Conservation (phyloP, 352 stramenopile species). For the Lagenidium giganteum region DNA sequence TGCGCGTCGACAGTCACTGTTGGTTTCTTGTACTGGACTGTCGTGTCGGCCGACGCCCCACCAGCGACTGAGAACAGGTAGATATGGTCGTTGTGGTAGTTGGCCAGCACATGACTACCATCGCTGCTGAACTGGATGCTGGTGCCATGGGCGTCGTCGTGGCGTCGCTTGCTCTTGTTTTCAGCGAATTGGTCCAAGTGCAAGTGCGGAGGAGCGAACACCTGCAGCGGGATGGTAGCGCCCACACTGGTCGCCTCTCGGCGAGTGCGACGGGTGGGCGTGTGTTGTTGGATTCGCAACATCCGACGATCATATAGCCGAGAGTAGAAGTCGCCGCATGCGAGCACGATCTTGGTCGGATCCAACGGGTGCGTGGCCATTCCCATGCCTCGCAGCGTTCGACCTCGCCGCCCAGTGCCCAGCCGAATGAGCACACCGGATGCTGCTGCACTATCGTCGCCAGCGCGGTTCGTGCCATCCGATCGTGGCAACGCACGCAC, state of each 20-base stretch:
- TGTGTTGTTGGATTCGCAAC: slow-evolving; percentile 41
- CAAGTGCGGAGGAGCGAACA: slow-evolving; percentile 75
- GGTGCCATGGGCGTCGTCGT: slow-evolving; percentile 65
- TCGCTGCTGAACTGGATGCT: slow-evolving; percentile 79
- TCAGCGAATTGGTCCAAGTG: slow-evolving; percentile 57
- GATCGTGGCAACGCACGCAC: slow-evolving; percentile 43
- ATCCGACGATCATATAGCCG: slow-evolving; percentile 77
- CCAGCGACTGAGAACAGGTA: slow-evolving; percentile 43
- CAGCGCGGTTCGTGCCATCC: slow-evolving; percentile 14
- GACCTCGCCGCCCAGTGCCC: slow-evolving; percentile 39
- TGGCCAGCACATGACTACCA: slow-evolving; percentile 60
- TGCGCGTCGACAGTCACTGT: too few species aligned
- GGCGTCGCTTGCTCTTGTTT: slow-evolving; percentile 23
- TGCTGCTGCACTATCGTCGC: slow-evolving; percentile 21
- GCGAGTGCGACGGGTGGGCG: slow-evolving; percentile 3
- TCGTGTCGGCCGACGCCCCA: too few species aligned
- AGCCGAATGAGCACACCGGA: slow-evolving; percentile 66
- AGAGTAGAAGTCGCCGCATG: slow-evolving; percentile 77
- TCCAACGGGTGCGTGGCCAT: slow-evolving; percentile 71
- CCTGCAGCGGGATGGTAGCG: slow-evolving; percentile 45
- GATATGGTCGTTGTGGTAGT: slow-evolving; percentile 86
- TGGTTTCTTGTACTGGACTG: too few species aligned
- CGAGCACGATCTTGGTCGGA: slow-evolving; percentile 61
- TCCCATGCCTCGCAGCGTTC: slow-evolving; percentile 54
- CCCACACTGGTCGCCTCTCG: slow-evolving; percentile 7